Conservation (phyloP, 768 basidiomycete genomes). For the Suillus subalutaceus region DNA sequence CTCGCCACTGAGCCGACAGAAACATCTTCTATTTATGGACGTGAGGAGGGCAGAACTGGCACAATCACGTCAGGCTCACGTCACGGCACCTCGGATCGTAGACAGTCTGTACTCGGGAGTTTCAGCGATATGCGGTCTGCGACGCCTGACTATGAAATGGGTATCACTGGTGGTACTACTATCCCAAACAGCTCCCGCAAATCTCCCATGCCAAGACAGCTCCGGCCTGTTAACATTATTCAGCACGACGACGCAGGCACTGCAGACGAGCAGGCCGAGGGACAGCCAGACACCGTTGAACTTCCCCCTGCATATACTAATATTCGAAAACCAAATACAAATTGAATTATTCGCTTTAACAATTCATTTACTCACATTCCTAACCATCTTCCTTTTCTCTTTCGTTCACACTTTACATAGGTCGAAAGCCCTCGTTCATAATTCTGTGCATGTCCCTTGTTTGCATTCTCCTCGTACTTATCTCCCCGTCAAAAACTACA, state of each 20-base stretch:
- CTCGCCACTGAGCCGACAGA: constrained; percentile 65
- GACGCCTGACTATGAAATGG: constrained; percentile 45
- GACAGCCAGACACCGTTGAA: constrained; percentile 71
- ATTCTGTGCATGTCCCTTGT: not conserved
- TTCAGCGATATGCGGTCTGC: constrained; percentile 44
- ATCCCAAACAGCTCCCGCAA: constrained; percentile 35
- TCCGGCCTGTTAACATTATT: constrained; percentile 77
- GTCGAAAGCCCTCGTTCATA: not conserved
- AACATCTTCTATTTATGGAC: constrained; percentile 40
- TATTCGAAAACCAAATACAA: constrained; percentile 33
- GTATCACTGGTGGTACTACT: constrained; percentile 22
- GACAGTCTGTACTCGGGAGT: constrained; percentile 28
- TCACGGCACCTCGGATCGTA: constrained; percentile 27
- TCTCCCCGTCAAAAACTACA: not conserved
- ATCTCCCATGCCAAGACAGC: constrained; percentile 44
- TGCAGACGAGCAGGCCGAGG: constrained; percentile 41
- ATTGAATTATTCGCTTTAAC: constrained; percentile 5
- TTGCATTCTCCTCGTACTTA: not conserved
- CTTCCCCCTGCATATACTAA: constrained; percentile 84
- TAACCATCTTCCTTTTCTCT: not conserved
- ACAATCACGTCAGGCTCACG: constrained; percentile 26
- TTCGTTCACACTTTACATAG: constrained; percentile 1
- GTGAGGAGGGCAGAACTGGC: constrained; percentile 25
- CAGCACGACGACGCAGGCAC: constrained; percentile 85
- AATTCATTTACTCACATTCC: not conserved